Base-by-base conservation (phyloP, 2,329 filamentous ascomycete species). In the Exophiala sideris region DNA sequence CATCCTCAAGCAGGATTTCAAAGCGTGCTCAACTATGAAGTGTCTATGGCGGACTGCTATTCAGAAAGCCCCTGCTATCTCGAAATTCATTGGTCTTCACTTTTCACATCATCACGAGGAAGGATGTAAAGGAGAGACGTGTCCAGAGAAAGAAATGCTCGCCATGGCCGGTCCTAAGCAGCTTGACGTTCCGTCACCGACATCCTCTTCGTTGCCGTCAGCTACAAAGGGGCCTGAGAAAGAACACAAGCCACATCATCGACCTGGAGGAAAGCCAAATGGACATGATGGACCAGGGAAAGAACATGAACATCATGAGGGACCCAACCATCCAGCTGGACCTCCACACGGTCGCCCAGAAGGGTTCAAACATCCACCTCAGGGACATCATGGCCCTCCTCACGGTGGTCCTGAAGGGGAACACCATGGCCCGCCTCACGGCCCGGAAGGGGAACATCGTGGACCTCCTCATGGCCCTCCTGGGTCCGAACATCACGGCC, bases 1-100 rank as follows among this genome's bases (percentile, higher is more conserved):
- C 32, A 61, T 67, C 8, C 59, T 70, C 12, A 60, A 65, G 35
- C 55, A 63, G 20, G 64, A 68, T 33, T 70, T 68, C 48, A 50
- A 46, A 32, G 48, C 59, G 20, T 62, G 68, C 24, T 56, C 55
- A 2, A 62, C 41, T 45, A 44, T 70, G 34, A 60, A 60, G 45
- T 71, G 69, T 57, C 64, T 66, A 36, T 55, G 67, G 42, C 59
- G 64, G 21, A 64, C 63, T 14, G 66, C 65, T 2, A 59, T 68
- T 32, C 60, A 62, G 18, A 65, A 66, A 44, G 57, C 67, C 3
- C 67, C 69, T 1, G 61, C 64, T 21, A 51, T 68, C 12, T 60
- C 67, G 34, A 61, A 63, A 35, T 57, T 65, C 2, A 48, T 70
- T 36, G 62, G 60, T 18, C 62, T 65, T 56, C 61, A 63, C 24